phyloP scores from a whole-genome alignment of 148 eudicot genomes.

The Cornus kousa region DNA sequence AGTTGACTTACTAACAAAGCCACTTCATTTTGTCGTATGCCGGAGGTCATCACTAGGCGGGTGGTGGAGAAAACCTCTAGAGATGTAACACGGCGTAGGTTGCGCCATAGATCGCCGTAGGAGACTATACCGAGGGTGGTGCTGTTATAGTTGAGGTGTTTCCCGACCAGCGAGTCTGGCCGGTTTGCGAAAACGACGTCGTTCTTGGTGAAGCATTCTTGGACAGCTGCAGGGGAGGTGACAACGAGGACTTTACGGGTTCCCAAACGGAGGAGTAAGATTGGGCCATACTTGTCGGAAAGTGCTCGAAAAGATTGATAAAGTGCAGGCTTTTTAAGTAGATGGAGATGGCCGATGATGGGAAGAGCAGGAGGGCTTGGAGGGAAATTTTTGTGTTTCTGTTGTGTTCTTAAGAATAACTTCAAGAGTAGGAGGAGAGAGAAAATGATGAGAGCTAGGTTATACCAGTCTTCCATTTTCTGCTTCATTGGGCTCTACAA shows the following conservation, averaged over 20 bases:
- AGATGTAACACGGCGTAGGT: conserved; percentile 23
- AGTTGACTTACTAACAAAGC: background rate
- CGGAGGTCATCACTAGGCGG: background rate
- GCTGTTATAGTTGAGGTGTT: conserved; percentile 22
- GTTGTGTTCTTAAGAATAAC: too few relatives aligned
- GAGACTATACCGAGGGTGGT: conserved; percentile 23
- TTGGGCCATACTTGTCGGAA: conserved; percentile 7
- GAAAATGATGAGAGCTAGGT: too few relatives aligned
- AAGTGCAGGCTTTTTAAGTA: background rate
- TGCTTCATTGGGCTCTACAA: too few relatives aligned
- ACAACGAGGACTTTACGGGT: conserved; percentile 7
- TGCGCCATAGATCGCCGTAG: conserved; percentile 31
- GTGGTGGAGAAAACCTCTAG: conserved; percentile 14
- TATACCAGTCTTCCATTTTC: too few relatives aligned
- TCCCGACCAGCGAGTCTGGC: conserved; percentile 13
- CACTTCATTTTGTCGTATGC: background rate
- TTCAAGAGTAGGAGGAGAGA: too few relatives aligned
- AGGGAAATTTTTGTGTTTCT: too few relatives aligned
- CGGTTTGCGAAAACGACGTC: conserved; percentile 29
- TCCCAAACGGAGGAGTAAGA: conserved; percentile 20
- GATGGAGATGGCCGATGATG: background rate
- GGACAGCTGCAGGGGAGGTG: conserved; percentile 15
- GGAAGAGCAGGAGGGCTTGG: too few relatives aligned
- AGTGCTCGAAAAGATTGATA: conserved; percentile 1
- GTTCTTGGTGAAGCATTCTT: conserved; percentile 28